A percentile compares a stretch with the other conserved stretches of the same genome.
These are phyloP conservation scores for Podospora pseudoanserina DNA, from an alignment of 495 filamentous ascomycete species.

Conservation along the genomic window DNA sequence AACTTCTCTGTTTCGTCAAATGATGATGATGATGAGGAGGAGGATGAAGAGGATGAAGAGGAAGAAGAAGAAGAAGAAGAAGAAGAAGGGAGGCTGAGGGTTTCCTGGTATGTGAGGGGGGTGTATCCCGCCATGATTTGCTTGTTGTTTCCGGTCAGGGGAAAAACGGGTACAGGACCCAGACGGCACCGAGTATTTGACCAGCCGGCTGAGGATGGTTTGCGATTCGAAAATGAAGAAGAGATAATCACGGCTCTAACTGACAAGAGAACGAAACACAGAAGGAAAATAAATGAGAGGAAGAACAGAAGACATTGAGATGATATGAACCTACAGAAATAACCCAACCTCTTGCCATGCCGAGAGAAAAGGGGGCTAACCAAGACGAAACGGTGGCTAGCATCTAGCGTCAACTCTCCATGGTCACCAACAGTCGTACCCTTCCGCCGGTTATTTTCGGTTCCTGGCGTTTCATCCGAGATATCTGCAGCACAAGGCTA, in stretches of 20 bases:
- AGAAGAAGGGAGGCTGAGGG: background rate
- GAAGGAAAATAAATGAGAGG: background rate
- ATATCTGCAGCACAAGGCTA: background rate
- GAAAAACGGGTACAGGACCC: background rate
- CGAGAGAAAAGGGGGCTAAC: background rate
- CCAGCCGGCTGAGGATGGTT: background rate
- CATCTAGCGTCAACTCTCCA: background rate
- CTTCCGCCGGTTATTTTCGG: background rate
- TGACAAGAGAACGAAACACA: background rate
- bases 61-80: background rate
- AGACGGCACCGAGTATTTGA: background rate
- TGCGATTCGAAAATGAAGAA: background rate
- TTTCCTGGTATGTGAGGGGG: background rate
- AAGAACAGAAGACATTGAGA: too few relatives aligned
- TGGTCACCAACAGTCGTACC: background rate
- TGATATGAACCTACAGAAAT: background rate
- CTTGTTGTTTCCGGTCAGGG: background rate
- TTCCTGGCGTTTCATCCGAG: background rate
- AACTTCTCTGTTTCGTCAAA: background rate
- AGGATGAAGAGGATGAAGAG: background rate
- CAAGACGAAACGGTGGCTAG: background rate
- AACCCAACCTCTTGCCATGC: background rate
- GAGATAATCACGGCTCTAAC: background rate
- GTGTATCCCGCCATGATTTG: background rate
- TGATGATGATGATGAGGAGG: background rate